Evolutionary conservation across 2,329 filamentous ascomycete species (phyloP), one percentile per base, ranked within the genome.

Genomic region (Aureobasidium sp.): DNA sequence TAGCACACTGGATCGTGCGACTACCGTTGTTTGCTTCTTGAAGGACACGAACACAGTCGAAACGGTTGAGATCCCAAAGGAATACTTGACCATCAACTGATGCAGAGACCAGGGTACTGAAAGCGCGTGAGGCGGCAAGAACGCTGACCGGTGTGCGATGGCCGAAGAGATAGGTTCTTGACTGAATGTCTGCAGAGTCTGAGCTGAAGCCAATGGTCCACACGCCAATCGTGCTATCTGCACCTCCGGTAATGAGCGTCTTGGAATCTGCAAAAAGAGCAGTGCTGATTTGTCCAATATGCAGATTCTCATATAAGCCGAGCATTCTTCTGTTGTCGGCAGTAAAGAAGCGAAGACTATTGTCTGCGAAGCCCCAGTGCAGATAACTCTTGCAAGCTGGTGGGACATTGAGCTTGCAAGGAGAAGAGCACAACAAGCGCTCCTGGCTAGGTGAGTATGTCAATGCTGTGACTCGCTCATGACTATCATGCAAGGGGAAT

Each of bases 341-440:
- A 61, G 88, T 85, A 76, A 90, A 96, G 78, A 99, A 97, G 4
- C 94, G 88, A 31, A 99, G 83, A 67, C 90, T 95, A 68, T 90
- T 90, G 73, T 99, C 94, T 0, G 90, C 89, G 68, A 95, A 97
- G 1, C 93, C 93, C 93, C 93, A 97, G 76, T 97, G 91, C 14
- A 97, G 85, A 69, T 96, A 93, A 47, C 96, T 79, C 11, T 90
- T 82, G 74, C 96, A 90, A 0, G 90, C 52, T 0, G 91, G 91
- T 0, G 91, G 89, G 9, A 96, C 85, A 69, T 97, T 94, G 45
- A 97, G 80, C 22, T 91, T 84, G 74, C 96, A 91, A 0, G 91
- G 86, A 17, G 90, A 89, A 3, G 91, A 88, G 69, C 89, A 95
- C 3, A 97, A 79, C 5, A 97, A 78, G 15, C 90, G 86, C 70